Evolutionary conservation across 805 yeast genomes (phyloP), one percentile per base, ranked within the genome.

Genomic region (Zygosaccharomyces pseudorouxii): DNA sequence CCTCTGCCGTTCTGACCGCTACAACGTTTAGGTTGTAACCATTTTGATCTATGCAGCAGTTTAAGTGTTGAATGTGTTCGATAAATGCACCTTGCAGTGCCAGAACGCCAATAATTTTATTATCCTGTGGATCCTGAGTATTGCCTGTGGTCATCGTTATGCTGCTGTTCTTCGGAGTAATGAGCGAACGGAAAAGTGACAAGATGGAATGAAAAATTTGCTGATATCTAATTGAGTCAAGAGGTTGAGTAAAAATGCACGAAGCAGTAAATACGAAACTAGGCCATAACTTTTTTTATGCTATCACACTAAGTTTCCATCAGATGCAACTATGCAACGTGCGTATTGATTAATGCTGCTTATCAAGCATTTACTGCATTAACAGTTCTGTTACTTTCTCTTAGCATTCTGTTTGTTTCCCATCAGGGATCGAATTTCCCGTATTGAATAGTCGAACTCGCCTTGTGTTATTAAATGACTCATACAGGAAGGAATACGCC

Each of bases 41-140:
- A 36, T 55, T 39, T 10, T 64, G 58, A 4, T 50, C 33, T 37
- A 67, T 41, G 47, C 80, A 64, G 14, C 59, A 51, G 14, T 72
- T 58, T 36, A 85, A 67, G 57, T 76, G 79, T 2, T 70, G 64
- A 5, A 82, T 66, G 61, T 86, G 95, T 58, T 86, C 95, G 14
- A 69, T 62, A 59, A 84, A 86, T 0, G 93, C 90, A 5, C 95
- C 95, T 61, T 86, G 95, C 16, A 86, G 72, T 0, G 92, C 86
- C 45, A 86, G 65, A 1, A 86, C 89, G 3, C 95, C 95, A 9
- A 86, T 71, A 3, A 14, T n/a, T 18, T 41, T 41, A 9, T 5
- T 16, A 18, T 14, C 7, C 7, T 31, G 38, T 42, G 40, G 46
- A n/a, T 33, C 39, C 39, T 36, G 47, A 25, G 22, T 30, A 23